These are phyloP conservation scores for Mycosarcoma maydis DNA, from an alignment of 1,284 basidiomycete species.

Conservation along the genomic window DNA sequence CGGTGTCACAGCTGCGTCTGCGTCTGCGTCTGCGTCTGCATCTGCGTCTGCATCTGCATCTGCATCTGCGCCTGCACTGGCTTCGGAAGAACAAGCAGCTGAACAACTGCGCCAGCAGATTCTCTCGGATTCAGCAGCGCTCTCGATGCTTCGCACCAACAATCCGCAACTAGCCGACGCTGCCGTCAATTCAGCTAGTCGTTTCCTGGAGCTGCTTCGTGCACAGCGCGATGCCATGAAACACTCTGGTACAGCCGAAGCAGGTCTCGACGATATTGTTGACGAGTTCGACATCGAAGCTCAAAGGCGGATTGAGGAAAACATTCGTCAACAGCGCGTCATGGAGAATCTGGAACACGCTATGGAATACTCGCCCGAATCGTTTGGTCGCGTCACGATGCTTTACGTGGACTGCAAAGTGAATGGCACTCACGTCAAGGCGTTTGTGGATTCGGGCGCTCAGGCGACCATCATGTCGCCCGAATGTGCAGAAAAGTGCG, in stretches of 20 bases:
- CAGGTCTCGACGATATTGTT: slow-evolving; percentile 54
- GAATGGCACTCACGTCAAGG: slow-evolving; percentile 87
- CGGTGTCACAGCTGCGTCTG: too few relatives aligned
- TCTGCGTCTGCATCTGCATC: background rate
- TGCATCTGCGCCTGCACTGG: slow-evolving; percentile 48
- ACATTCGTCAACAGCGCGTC: slow-evolving; percentile 87
- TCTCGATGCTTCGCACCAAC: slow-evolving; percentile 76
- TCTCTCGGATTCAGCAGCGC: slow-evolving; percentile 81
- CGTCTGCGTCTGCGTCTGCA: too few relatives aligned
- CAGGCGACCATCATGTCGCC: slow-evolving; percentile 98
- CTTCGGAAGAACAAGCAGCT: slow-evolving; percentile 75
- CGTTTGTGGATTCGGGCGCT: slow-evolving; percentile 97
- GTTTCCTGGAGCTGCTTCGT: slow-evolving; percentile 40
- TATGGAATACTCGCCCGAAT: slow-evolving; percentile 75
- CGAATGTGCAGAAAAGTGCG: slow-evolving; percentile 90
- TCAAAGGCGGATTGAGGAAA: slow-evolving; percentile 91
- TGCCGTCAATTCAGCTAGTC: slow-evolving; percentile 6
- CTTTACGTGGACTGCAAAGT: slow-evolving; percentile 86
- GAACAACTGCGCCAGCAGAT: slow-evolving; percentile 90
- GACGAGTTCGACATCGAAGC: slow-evolving; percentile 85
- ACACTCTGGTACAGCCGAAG: slow-evolving; percentile 73
- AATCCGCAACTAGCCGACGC: slow-evolving; percentile 52
- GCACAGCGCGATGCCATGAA: slow-evolving; percentile 32
- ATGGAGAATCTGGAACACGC: slow-evolving; percentile 72
- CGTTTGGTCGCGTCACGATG: slow-evolving; percentile 94